A percentile compares a stretch with the other conserved stretches of the same genome.
Evolutionary conservation across 106 monocot genomes (phyloP).

Genomic region (Dactylorhiza incarnata): DNA sequence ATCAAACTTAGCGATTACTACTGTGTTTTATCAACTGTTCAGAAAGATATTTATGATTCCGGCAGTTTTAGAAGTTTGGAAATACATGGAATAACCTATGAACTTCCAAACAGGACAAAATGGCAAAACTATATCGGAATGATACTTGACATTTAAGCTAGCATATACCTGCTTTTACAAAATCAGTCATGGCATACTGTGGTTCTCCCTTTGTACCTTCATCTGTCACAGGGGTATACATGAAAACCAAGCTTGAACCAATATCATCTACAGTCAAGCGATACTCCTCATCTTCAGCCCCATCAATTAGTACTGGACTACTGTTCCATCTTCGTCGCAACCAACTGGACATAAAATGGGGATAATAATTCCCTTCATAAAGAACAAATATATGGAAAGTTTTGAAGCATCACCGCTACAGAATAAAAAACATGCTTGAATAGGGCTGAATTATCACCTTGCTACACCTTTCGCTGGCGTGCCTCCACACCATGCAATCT

Average conservation of each 20-base stretch:
- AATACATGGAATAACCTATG: no score
- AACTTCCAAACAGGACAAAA: no score
- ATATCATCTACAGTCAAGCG: slow-evolving; percentile 65
- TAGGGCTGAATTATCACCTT: slow-evolving; percentile 31
- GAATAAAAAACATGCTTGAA: not conserved
- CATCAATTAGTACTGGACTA: slow-evolving; percentile 60
- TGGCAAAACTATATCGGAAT: no score
- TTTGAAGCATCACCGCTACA: not conserved
- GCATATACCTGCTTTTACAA: slow-evolving; percentile 76
- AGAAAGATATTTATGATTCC: no score
- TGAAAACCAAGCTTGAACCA: slow-evolving; percentile 80
- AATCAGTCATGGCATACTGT: slow-evolving; percentile 83
- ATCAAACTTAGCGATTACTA: no score
- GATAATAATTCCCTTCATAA: not conserved
- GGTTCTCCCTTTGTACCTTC: slow-evolving; percentile 83
- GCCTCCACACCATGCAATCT: slow-evolving; percentile 99
- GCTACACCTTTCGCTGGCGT: slow-evolving; percentile 82
- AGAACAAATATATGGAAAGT: not conserved
- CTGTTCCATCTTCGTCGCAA: slow-evolving; percentile 84
- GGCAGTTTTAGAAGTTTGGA: no score
- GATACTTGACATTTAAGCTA: not conserved
- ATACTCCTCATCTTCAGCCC: slow-evolving; percentile 85
- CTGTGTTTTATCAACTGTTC: no score
- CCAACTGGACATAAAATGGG: slow-evolving; percentile 42
- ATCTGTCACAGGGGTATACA: slow-evolving; percentile 86